A percentile compares a stretch with the other conserved stretches of the same genome.
Conservation (phyloP, 2,329 filamentous ascomycete genomes). For the Alternaria sp. region DNA sequence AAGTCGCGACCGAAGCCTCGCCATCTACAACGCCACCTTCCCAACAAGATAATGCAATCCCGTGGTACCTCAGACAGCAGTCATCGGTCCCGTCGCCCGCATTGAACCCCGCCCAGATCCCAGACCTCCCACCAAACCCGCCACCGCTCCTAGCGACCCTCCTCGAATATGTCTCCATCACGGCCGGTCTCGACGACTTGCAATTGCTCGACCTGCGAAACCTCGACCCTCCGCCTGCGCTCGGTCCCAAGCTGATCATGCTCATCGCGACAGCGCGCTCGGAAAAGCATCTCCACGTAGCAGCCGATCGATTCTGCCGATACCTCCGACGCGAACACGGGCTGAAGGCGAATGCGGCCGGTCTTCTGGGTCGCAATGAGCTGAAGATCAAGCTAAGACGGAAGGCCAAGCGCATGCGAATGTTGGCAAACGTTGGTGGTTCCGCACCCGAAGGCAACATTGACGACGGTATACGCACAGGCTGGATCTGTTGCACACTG, state of each 20-base stretch:
- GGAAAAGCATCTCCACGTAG: conserved; percentile 90
- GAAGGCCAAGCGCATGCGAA: conserved; percentile 79
- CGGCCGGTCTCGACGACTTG: conserved; percentile 85
- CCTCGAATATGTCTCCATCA: conserved; percentile 78
- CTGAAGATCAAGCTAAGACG: conserved; percentile 84
- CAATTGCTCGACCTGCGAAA: conserved; percentile 80
- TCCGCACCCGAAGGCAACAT: conserved; percentile 60
- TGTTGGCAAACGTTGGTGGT: conserved; percentile 74
- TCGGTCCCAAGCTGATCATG: conserved; percentile 91
- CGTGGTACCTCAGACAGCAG: conserved; percentile 82
- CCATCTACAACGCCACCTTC: conserved; percentile 4
- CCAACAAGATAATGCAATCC: conserved; percentile 49
- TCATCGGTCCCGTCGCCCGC: conserved; percentile 40
- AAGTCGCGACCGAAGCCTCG: conserved; percentile 4
- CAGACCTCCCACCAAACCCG: conserved; percentile 69
- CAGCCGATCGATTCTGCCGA: conserved; percentile 85
- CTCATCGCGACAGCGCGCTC: conserved; percentile 88
- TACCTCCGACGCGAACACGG: conserved; percentile 79
- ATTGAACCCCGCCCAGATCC: conserved; percentile 63
- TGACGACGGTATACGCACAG: conserved; percentile 88
- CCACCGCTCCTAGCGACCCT: conserved; percentile 75
- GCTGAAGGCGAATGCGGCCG: conserved; percentile 80
- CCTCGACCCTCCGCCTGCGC: conserved; percentile 83
- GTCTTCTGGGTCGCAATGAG: conserved; percentile 87
- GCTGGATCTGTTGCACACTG: conserved; percentile 95